Conservation (phyloP, 805 yeast species). For the Starmerella apicola region DNA sequence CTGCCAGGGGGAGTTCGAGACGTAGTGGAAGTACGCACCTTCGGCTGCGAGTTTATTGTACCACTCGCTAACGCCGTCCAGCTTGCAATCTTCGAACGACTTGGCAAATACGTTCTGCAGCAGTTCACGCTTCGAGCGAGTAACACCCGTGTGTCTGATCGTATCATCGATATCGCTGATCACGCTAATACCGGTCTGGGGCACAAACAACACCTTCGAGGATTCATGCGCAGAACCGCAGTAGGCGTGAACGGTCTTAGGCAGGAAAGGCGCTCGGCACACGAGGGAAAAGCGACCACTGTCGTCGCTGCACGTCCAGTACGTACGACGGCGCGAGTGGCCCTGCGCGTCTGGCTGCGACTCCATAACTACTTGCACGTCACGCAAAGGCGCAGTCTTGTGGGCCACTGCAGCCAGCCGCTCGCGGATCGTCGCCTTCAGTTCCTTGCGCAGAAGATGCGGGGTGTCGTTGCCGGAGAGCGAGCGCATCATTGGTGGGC, state of each 20-base stretch:
- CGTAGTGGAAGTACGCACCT: constrained; percentile 70
- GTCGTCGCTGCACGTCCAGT: constrained; percentile 20
- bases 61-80: constrained; percentile 68
- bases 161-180: constrained; percentile 95
- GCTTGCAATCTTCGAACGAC: constrained; percentile 51
- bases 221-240: constrained; percentile 6
- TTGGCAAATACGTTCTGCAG: constrained; percentile 66
- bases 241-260: constrained; percentile 9
- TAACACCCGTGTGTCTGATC: constrained; percentile 76
- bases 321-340: constrained; percentile 11
- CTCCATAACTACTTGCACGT: constrained; percentile 13
- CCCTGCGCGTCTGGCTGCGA: constrained; percentile 10
- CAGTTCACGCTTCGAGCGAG: constrained; percentile 74
- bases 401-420: constrained; percentile 19
- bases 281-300: constrained; percentile 19
- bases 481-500: constrained; percentile 12
- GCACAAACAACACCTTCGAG: constrained; percentile 14
- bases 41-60: constrained; percentile 39
- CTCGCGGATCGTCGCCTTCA: constrained; percentile 14
- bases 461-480: constrained; percentile 8
- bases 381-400: constrained; percentile 16
- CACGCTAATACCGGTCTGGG: constrained; percentile 45
- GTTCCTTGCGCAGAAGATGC: constrained; percentile 10
- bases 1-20: constrained; percentile 93
- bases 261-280: constrained; percentile 17